Evolutionary conservation across 352 stramenopile species (phyloP), one percentile per base, ranked within the genome.

Genomic region (Phytopythium cucurbitacearum): DNA sequence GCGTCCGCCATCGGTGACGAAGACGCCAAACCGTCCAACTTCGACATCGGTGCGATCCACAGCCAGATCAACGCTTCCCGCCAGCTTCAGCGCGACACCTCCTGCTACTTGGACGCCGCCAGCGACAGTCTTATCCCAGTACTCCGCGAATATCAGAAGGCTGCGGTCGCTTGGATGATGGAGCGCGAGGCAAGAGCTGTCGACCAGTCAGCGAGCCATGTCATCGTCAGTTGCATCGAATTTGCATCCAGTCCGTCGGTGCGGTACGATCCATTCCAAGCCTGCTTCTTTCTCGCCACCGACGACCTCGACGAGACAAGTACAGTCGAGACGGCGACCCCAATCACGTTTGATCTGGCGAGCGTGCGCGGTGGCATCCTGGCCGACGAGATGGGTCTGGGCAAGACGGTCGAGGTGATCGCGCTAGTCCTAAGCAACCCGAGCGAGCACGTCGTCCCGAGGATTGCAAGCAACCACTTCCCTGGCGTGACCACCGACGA

Each of bases 121-220:
- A 53, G 54, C 12, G 49, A 21, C 37, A 3, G 2, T 16, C 53
- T 93, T 43, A 51, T 87, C 3, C 84, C 87, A 36, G 88, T 61
- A 5, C 66, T 99, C 10, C 64, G 98, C 3, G 93, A 90, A 15
- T 99, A 99, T 74, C 96, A 99, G 67, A 68, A 92, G 33, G 96
- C 98, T 56, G 95, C 94, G 0, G 69, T 98, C 7, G 91, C 74
- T 35, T 99, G 97, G 97, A 87, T 85, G 76, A 47, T 76, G 7
- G 47, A 40, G 9, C 90, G 98, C 70, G 96, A 99, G 42, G 16
- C 4, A 9, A 0, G 65, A 11, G 15, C 6, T 16, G 21, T 11
- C 37, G 16, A 5, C 9, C 8, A 21, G 28, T 21, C 16, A 12
- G 15, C 9, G 13, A 8, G 8, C 7, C 13, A 10, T 3, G 34